Percentiles rank a stretch among this genome's conserved stretches.
Conservation (phyloP, 2,329 filamentous ascomycete genomes). For the Arthrobotrys entomopaga region DNA sequence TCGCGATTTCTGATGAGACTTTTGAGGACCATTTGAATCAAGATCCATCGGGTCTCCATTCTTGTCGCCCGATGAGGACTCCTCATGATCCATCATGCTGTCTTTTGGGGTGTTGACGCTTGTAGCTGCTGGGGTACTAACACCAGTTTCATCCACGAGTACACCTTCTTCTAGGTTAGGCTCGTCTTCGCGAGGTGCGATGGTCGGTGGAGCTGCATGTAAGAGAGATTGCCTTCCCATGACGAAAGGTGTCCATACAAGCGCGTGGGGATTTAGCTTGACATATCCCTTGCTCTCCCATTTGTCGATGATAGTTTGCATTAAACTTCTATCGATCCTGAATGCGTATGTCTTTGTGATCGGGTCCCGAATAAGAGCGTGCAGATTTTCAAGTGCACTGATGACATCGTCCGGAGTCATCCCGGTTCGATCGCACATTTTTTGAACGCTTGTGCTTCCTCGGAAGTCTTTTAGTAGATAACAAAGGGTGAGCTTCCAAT, state of each 20-base stretch:
- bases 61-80: conserved; percentile 26
- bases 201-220: conserved; percentile 83
- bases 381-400: conserved; percentile 87
- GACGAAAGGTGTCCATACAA: conserved; percentile 96
- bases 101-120: conserved; percentile 52
- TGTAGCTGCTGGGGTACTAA: conserved; percentile 58
- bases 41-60: conserved; percentile 52
- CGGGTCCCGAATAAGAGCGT: conserved; percentile 88
- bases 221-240: conserved; percentile 77
- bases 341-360: conserved; percentile 89
- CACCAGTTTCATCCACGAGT: conserved; percentile 64
- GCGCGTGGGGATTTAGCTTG: conserved; percentile 78
- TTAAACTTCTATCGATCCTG: conserved; percentile 84
- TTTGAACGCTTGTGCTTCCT: conserved; percentile 59
- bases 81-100: conserved; percentile 49
- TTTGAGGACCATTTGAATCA: conserved; percentile 38
- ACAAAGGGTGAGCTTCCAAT: conserved; percentile 91
- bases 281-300: conserved; percentile 92
- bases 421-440: conserved; percentile 87
- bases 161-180: conserved; percentile 60
- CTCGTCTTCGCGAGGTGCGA: conserved; percentile 85
- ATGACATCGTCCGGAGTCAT: conserved; percentile 97
- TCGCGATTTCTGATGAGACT: conserved; percentile 14
- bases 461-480: conserved; percentile 75
- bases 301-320: conserved; percentile 84